These are phyloP conservation scores for Salix exigua DNA, from an alignment of 345 rosid genomes.

Conservation along the genomic window DNA sequence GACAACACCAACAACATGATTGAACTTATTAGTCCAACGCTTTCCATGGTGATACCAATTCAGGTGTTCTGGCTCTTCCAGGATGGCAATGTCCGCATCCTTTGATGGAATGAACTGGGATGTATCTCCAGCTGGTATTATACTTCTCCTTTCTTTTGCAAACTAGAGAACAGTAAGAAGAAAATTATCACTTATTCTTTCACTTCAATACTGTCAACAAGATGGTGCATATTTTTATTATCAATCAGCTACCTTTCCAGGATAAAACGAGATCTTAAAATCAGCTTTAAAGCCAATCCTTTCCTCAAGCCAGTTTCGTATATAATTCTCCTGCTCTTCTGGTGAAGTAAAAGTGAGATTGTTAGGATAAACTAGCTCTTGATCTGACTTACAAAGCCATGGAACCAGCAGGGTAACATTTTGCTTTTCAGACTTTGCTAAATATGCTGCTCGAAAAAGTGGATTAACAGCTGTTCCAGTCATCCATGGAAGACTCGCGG, in stretches of 20 bases:
- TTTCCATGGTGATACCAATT: constrained; percentile 97
- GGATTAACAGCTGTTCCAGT: constrained; percentile 99
- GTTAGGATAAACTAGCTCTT: constrained; percentile 88
- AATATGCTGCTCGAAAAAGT: constrained; percentile 85
- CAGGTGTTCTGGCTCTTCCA: constrained; percentile 96
- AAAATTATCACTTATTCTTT: constrained; percentile 7
- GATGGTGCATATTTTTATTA: constrained; percentile 5
- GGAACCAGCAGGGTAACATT: constrained; percentile 94
- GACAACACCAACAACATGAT: constrained; percentile 91
- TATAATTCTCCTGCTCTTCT: constrained; percentile 90
- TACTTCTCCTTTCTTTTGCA: constrained; percentile 86
- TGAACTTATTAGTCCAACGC: constrained; percentile 96
- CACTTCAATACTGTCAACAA: neutral
- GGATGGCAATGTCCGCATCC: constrained; percentile 89
- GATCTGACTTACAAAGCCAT: constrained; percentile 95
- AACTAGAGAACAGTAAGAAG: constrained; percentile 45
- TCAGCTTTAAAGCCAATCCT: constrained; percentile 85
- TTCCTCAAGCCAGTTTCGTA: constrained; percentile 93
- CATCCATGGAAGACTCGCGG: constrained; percentile 99
- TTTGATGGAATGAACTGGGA: constrained; percentile 79
- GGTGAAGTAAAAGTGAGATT: constrained; percentile 83
- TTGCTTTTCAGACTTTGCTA: constrained; percentile 75
- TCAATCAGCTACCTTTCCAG: constrained; percentile 71
- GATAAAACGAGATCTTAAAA: constrained; percentile 91
- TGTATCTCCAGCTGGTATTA: constrained; percentile 94